A percentile compares a stretch with the other conserved stretches of the same genome.
Evolutionary conservation across 495 filamentous ascomycete species (phyloP).

Genomic region (Penicillium cataractarum): DNA sequence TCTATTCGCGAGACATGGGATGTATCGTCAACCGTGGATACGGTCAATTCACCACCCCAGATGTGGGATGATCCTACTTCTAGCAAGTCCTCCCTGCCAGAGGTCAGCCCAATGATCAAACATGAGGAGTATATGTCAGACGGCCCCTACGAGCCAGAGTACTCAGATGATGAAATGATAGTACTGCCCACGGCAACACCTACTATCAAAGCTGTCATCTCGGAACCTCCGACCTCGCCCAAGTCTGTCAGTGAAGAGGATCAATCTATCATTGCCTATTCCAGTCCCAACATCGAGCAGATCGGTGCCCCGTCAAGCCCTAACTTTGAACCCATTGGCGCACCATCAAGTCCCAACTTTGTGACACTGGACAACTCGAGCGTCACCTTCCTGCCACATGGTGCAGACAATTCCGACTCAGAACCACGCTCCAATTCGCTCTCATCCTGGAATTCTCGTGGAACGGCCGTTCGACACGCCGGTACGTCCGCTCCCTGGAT

Average conservation of each 20-base stretch:
- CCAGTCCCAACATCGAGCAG: conserved; percentile 48
- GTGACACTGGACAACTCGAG: conserved; percentile 49
- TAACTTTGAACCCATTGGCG: conserved; percentile 45
- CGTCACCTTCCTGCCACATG: conserved; percentile 41
- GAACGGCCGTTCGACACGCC: conserved; percentile 49
- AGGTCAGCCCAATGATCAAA: conserved; percentile 32
- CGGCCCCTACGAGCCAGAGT: conserved; percentile 30
- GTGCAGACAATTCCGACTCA: conserved; percentile 42
- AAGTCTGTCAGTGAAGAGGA: conserved; percentile 20
- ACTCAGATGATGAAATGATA: conserved; percentile 45
- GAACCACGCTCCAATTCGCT: conserved; percentile 48
- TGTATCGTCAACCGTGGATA: conserved; percentile 46
- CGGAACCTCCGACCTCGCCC: conserved; percentile 33
- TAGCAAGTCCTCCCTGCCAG: conserved; percentile 48
- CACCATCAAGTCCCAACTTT: conserved; percentile 51
- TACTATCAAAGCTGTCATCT: conserved; percentile 47
- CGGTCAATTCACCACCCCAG: conserved; percentile 44
- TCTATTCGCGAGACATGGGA: conserved; percentile 45
- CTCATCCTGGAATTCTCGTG: conserved; percentile 53
- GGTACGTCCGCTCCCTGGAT: conserved; percentile 41
- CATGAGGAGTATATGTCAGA: conserved; percentile 25
- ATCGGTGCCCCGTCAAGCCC: conserved; percentile 52
- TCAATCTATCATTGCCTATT: conserved; percentile 32
- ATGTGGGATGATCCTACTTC: conserved; percentile 50
- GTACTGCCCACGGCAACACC: conserved; percentile 40